phyloP scores from a whole-genome alignment of 441 rosid species.

The Adansonia gregorii region DNA sequence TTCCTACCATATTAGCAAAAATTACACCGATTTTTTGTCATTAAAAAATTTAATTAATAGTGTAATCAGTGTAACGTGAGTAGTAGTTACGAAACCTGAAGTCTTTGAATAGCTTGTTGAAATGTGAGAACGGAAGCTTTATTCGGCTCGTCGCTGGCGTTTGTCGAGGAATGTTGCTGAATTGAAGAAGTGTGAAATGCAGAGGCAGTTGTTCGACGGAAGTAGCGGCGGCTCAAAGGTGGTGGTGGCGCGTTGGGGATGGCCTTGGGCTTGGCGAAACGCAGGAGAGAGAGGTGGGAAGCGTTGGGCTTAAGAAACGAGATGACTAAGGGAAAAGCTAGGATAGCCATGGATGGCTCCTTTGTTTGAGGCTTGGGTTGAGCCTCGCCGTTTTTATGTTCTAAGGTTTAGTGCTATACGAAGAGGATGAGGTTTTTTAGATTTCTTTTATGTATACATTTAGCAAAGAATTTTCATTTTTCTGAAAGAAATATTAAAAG shows the following conservation, averaged over 20 bases:
- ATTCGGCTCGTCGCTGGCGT: constrained; percentile 29
- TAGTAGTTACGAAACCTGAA: constrained; percentile 51
- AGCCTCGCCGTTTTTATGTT: constrained; percentile 28
- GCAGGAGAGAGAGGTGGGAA: constrained; percentile 41
- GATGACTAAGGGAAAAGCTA: constrained; percentile 64
- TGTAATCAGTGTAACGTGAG: background rate
- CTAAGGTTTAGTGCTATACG: too few relatives aligned
- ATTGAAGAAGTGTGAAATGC: constrained; percentile 49
- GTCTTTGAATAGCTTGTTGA: constrained; percentile 96
- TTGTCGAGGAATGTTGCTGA: constrained; percentile 45
- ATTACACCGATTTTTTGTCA: background rate
- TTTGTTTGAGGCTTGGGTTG: constrained; percentile 19
- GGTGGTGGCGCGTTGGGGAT: constrained; percentile 32
- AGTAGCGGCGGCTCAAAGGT: constrained; percentile 36
- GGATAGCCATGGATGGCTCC: constrained; percentile 60
- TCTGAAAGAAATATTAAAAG: too few relatives aligned
- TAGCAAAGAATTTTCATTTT: too few relatives aligned
- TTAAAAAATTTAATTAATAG: background rate
- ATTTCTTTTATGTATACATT: too few relatives aligned
- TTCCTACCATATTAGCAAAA: constrained; percentile 49
- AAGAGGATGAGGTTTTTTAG: too few relatives aligned
- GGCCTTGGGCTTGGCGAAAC: constrained; percentile 33
- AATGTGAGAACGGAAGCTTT: constrained; percentile 63
- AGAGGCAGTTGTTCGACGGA: constrained; percentile 43
- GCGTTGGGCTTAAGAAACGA: constrained; percentile 61